phyloP scores from a whole-genome alignment of 306 rosid species.

The Abrus pulchellus region DNA sequence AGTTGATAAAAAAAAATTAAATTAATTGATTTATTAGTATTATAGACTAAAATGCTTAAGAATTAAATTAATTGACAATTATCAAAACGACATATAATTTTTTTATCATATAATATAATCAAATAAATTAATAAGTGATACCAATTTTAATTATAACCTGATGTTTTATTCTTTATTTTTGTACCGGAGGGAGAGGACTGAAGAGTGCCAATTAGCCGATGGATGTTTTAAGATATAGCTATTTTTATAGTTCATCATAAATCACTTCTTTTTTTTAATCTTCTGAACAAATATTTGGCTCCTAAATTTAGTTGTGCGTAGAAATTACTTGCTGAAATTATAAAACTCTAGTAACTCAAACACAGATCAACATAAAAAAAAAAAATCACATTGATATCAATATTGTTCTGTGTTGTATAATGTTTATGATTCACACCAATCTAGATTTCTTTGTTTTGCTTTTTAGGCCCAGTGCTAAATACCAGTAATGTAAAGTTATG shows the following conservation, averaged over 20 bases:
- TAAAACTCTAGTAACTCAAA: background rate
- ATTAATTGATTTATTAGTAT: no score
- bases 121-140: no score
- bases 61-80: no score
- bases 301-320: background rate
- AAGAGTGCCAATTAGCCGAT: background rate
- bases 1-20: no score
- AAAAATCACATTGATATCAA: background rate
- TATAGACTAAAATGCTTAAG: no score
- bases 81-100: no score
- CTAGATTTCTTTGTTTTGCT: background rate
- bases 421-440: background rate
- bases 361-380: background rate
- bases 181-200: background rate
- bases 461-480: slow-evolving; percentile 1
- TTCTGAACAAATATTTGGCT: background rate
- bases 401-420: background rate
- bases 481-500: background rate
- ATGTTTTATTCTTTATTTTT: background rate
- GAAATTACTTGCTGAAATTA: background rate
- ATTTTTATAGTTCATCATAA: background rate
- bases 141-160: no score
- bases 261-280: background rate
- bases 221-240: background rate
- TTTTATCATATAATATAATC: no score